These are phyloP conservation scores for Sporobolomyces pararoseus DNA, from an alignment of 768 basidiomycete species.

Conservation along the genomic window DNA sequence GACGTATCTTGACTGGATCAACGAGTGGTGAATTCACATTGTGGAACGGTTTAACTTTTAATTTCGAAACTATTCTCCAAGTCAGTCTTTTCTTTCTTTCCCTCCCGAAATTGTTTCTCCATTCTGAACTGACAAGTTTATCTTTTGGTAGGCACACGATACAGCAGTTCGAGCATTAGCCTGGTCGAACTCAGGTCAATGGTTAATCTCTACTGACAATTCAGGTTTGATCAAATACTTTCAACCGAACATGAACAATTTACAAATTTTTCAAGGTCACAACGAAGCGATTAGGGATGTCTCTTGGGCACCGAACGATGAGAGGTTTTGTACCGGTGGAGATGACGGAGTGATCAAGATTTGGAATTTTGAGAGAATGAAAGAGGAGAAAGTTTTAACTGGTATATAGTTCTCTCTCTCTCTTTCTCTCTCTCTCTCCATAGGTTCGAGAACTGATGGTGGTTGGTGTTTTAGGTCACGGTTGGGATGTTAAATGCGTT, in stretches of 20 bases:
- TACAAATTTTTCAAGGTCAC: slow-evolving; percentile 88
- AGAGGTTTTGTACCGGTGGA: slow-evolving; percentile 85
- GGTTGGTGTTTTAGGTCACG: slow-evolving; percentile 64
- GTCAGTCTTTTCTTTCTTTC: slow-evolving; percentile 57
- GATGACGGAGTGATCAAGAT: slow-evolving; percentile 92
- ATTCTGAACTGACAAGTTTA: background rate
- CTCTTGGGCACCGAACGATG: slow-evolving; percentile 87
- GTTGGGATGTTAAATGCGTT: slow-evolving; percentile 97
- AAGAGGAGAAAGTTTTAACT: slow-evolving; percentile 80
- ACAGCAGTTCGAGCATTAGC: slow-evolving; percentile 81
- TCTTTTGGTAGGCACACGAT: slow-evolving; percentile 68
- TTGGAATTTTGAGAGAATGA: slow-evolving; percentile 89
- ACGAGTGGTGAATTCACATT: slow-evolving; percentile 97
- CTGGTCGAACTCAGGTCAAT: slow-evolving; percentile 90
- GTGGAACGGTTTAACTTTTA: slow-evolving; percentile 99
- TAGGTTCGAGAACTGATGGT: too few relatives aligned
- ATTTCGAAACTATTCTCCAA: slow-evolving; percentile 98
- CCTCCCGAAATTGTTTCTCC: background rate
- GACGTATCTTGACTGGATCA: slow-evolving; percentile 88
- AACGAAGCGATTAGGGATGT: slow-evolving; percentile 90
- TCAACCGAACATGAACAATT: slow-evolving; percentile 97
- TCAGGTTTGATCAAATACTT: slow-evolving; percentile 96
- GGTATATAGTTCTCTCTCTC: slow-evolving; percentile 53
- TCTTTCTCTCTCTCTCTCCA: too few relatives aligned
- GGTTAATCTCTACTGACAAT: slow-evolving; percentile 88